Conservation (phyloP, 2,329 filamentous ascomycete genomes). For the Aureobasidium leucospermi region DNA sequence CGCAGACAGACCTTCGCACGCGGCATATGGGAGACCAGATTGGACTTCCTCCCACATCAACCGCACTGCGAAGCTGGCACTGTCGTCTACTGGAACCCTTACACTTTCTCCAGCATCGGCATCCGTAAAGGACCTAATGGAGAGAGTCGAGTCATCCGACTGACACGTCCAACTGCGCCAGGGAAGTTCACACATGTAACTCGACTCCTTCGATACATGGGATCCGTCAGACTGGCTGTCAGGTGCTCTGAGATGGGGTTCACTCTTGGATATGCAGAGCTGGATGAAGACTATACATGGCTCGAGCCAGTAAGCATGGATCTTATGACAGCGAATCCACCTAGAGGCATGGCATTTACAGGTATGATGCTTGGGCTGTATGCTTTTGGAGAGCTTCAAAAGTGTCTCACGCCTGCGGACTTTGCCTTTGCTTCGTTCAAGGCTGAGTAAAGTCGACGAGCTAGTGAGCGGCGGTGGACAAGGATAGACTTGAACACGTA, state of each 20-base stretch:
- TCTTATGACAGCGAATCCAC: conserved; percentile 30
- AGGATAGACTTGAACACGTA: too few relatives aligned
- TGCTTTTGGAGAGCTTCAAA: conserved; percentile 35
- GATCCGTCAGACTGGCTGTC: not conserved
- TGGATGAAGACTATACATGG: not conserved
- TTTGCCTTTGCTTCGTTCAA: conserved; percentile 23
- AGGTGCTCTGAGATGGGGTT: not conserved
- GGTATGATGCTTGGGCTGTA: conserved; percentile 43
- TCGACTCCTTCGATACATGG: not conserved
- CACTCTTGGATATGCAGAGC: not conserved
- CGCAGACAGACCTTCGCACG: conserved; percentile 45
- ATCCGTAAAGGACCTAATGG: conserved; percentile 23
- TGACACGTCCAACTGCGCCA: not conserved
- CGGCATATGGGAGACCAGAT: conserved; percentile 36
- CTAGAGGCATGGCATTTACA: conserved; percentile 36
- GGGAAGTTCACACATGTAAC: not conserved
- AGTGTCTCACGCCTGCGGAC: conserved; percentile 35
- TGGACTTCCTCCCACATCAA: conserved; percentile 41
- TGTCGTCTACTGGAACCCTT: conserved; percentile 49
- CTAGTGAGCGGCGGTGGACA: too few relatives aligned
- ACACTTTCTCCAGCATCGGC: conserved; percentile 38
- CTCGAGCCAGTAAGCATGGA: conserved; percentile 17
- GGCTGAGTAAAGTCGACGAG: too few relatives aligned
- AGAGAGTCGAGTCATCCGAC: conserved; percentile 16
- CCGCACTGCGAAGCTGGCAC: conserved; percentile 45